These are phyloP conservation scores for Fragaria vesca DNA, from an alignment of 306 rosid species.

Conservation along the genomic window DNA sequence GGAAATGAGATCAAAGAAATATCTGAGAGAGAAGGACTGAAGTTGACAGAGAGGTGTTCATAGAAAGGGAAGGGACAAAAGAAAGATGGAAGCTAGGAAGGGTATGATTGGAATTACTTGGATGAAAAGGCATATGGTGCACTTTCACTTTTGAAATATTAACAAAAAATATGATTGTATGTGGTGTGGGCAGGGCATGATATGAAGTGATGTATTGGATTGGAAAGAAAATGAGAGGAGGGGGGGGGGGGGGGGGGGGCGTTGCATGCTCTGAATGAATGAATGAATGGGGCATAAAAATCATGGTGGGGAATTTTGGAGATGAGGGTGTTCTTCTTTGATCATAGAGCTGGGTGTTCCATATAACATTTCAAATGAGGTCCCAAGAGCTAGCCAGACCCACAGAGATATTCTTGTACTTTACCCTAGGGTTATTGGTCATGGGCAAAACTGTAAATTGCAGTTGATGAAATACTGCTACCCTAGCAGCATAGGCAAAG, in stretches of 20 bases:
- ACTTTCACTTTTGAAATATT: not conserved
- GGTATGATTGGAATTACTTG: conserved; percentile 46
- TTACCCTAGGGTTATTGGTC: conserved; percentile 3
- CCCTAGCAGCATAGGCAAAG: not conserved
- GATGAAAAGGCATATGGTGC: conserved; percentile 48
- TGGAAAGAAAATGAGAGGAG: conserved; percentile 25
- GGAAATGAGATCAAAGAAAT: conserved; percentile 52
- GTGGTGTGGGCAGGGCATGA: not conserved
- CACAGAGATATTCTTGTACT: conserved; percentile 46
- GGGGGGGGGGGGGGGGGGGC: not conserved
- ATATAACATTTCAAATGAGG: not conserved
- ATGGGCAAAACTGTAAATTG: conserved; percentile 46
- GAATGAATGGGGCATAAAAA: conserved; percentile 42
- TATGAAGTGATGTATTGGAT: conserved; percentile 37
- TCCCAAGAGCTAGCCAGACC: conserved; percentile 8
- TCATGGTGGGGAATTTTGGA: conserved; percentile 42
- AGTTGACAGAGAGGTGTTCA: conserved; percentile 66
- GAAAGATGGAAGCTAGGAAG: conserved; percentile 70
- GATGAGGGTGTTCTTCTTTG: conserved; percentile 31
- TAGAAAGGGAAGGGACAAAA: conserved; percentile 93
- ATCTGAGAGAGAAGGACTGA: conserved; percentile 94
- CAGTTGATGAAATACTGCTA: not conserved
- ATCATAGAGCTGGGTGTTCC: conserved; percentile 21
- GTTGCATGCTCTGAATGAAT: conserved; percentile 74
- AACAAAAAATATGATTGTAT: not conserved